Evolutionary conservation across 495 filamentous ascomycete species (phyloP).

Genomic region (Articulospora tetracladia): DNA sequence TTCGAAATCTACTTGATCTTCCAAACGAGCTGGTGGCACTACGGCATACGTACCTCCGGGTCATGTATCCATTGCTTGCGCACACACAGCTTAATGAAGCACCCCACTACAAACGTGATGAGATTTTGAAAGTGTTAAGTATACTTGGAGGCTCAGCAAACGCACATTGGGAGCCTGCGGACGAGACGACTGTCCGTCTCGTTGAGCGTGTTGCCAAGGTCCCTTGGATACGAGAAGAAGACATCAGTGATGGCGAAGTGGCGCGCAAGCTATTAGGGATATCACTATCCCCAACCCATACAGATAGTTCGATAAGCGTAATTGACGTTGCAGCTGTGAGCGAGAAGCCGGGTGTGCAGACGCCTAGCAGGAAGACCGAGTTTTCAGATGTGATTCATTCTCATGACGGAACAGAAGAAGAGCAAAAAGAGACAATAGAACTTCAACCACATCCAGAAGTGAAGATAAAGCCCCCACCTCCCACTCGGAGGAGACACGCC

Average conservation of each 20-base stretch:
- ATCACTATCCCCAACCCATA: conserved; percentile 42
- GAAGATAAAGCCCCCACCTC: conserved; percentile 22
- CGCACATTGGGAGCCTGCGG: conserved; percentile 83
- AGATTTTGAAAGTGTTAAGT: conserved; percentile 69
- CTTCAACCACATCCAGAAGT: conserved; percentile 5
- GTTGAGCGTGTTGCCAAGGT: conserved; percentile 78
- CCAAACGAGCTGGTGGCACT: conserved; percentile 75
- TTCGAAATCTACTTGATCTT: conserved; percentile 91
- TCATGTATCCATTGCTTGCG: conserved; percentile 82
- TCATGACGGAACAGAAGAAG: conserved; percentile 5
- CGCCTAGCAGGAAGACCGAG: conserved; percentile 63
- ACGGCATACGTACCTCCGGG: conserved; percentile 96
- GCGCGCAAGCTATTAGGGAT: conserved; percentile 45
- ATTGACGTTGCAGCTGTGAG: conserved; percentile 73
- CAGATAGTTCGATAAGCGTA: conserved; percentile 60
- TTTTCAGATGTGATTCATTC: conserved; percentile 10
- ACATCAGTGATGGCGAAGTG: conserved; percentile 39
- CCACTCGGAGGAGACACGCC: conserved; percentile 35
- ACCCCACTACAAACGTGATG: conserved; percentile 89
- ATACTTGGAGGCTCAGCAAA: conserved; percentile 59
- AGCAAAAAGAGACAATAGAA: conserved; percentile 6
- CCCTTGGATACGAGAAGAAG: conserved; percentile 65
- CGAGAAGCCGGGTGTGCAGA: conserved; percentile 82
- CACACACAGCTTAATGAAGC: conserved; percentile 85
- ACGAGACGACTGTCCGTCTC: conserved; percentile 83